Percentiles rank a stretch among this genome's conserved stretches.
These are phyloP conservation scores for Puccinellia tenuiflora DNA, from an alignment of 176 grass and related monocot genomes.

Conservation along the genomic window DNA sequence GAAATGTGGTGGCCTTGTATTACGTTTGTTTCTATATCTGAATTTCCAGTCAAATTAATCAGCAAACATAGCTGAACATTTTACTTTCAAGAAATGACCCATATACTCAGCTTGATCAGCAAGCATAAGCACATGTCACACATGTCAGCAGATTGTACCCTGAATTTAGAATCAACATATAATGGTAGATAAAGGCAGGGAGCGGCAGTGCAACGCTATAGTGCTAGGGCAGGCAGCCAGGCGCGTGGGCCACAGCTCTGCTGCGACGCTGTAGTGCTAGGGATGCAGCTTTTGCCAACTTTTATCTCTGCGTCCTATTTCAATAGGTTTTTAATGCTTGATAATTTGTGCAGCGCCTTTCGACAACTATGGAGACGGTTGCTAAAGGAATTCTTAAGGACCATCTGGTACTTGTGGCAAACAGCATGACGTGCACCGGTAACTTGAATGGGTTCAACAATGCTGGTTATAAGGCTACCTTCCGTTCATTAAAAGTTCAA, in stretches of 20 bases:
- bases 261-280: no score
- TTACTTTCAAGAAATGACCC: background rate
- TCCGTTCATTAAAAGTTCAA: conserved; percentile 96
- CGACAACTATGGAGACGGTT: conserved; percentile 57
- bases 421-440: conserved; percentile 88
- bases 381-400: conserved; percentile 80
- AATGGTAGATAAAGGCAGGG: background rate
- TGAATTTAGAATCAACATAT: background rate
- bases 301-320: background rate
- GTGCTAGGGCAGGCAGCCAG: background rate
- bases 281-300: background rate
- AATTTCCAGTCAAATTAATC: background rate
- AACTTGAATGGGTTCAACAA: conserved; percentile 82
- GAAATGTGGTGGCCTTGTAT: background rate
- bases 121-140: background rate
- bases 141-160: background rate
- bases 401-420: conserved; percentile 82
- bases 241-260: background rate
- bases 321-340: conserved; percentile 2
- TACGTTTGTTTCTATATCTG: background rate
- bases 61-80: background rate
- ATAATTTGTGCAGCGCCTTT: conserved; percentile 67
- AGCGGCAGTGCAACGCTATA: background rate
- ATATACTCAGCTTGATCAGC: background rate
- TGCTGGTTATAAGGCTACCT: conserved; percentile 73